phyloP scores from a whole-genome alignment of 2,329 filamentous ascomycete species.

The Albophoma yamanashiensis region DNA sequence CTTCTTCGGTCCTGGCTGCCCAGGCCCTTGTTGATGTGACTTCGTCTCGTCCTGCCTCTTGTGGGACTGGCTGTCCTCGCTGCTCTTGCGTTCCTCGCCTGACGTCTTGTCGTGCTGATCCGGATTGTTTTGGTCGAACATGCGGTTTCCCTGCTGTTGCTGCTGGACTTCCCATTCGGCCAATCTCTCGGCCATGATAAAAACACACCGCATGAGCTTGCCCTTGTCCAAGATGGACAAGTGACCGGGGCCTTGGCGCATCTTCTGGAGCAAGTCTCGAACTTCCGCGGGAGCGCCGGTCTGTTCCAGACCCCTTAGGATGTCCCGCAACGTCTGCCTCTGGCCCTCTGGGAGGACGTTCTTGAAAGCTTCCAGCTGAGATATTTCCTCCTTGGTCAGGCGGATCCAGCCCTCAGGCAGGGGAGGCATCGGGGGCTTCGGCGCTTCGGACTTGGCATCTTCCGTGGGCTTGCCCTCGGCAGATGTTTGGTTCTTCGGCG shows the following conservation, averaged over 20 bases:
- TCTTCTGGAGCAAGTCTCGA: conserved; percentile 42
- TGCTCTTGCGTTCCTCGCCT: conserved; percentile 7
- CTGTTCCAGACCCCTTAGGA: conserved; percentile 51
- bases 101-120: conserved; percentile 10
- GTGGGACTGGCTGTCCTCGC: conserved; percentile 8
- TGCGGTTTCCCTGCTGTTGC: conserved; percentile 8
- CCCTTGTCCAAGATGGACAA: conserved; percentile 26
- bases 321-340: conserved; percentile 44
- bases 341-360: conserved; percentile 54
- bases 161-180: conserved; percentile 16
- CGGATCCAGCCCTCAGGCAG: conserved; percentile 37
- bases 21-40: conserved; percentile 12
- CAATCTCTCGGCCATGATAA: conserved; percentile 24
- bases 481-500: conserved; percentile 9
- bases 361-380: conserved; percentile 48
- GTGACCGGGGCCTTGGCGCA: conserved; percentile 47
- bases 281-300: conserved; percentile 62
- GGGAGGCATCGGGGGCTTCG: conserved; percentile 17
- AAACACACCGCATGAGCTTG: conserved; percentile 23
- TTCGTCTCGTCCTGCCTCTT: conserved; percentile 10
- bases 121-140: conserved; percentile 13
- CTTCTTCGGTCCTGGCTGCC: conserved; percentile 24
- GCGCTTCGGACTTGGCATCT: conserved; percentile 11
- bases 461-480: conserved; percentile 7
- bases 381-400: conserved; percentile 32